Percentiles rank a stretch among this genome's conserved stretches.
Evolutionary conservation across 306 rosid genomes (phyloP).

Genomic region (Rosa rugosa): DNA sequence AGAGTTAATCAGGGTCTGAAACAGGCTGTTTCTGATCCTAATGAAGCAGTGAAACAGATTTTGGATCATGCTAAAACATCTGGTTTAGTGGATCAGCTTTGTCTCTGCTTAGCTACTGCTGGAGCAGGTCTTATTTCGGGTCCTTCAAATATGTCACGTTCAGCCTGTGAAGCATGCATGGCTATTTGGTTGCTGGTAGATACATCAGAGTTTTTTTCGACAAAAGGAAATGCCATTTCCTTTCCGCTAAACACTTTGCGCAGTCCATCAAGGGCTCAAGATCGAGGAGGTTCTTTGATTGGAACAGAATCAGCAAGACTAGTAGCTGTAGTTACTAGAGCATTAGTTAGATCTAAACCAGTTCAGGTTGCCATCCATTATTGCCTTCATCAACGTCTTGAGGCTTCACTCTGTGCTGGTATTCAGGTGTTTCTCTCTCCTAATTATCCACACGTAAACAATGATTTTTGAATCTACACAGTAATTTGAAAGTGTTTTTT

Average conservation of each 20-base stretch:
- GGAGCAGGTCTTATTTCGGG: slow-evolving; percentile 89
- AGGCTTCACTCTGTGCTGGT: slow-evolving; percentile 66
- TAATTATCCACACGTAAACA: slow-evolving; percentile 1
- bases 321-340: slow-evolving; percentile 69
- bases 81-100: slow-evolving; percentile 77
- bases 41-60: slow-evolving; percentile 52
- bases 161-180: slow-evolving; percentile 86
- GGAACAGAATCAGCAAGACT: slow-evolving; percentile 61
- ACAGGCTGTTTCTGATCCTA: slow-evolving; percentile 36
- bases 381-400: slow-evolving; percentile 82
- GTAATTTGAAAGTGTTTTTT: background rate
- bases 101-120: slow-evolving; percentile 69
- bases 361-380: slow-evolving; percentile 79
- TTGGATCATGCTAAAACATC: slow-evolving; percentile 83
- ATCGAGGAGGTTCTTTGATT: slow-evolving; percentile 43
- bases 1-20: slow-evolving; percentile 61
- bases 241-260: slow-evolving; percentile 68
- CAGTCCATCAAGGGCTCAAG: slow-evolving; percentile 54
- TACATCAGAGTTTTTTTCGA: slow-evolving; percentile 57
- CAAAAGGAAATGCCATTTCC: slow-evolving; percentile 47
- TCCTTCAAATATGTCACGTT: slow-evolving; percentile 73
- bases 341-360: slow-evolving; percentile 73
- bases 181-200: slow-evolving; percentile 81
- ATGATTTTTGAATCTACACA: background rate
- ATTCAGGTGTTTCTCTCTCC: slow-evolving; percentile 63